These are phyloP conservation scores for Anacardium occidentale DNA, from an alignment of 345 rosid genomes.

Conservation along the genomic window DNA sequence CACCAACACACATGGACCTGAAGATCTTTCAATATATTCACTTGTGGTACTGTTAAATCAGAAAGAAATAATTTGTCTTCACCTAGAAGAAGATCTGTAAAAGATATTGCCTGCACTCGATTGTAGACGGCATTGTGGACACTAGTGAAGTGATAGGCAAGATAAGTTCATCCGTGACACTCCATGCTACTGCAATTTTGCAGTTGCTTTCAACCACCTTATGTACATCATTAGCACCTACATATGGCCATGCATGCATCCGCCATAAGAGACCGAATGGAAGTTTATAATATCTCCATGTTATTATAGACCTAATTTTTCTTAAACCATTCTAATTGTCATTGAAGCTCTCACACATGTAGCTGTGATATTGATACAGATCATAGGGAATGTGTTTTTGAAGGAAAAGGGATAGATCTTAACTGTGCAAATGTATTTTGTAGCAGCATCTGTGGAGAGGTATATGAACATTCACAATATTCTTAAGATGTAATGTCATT, in stretches of 20 bases:
- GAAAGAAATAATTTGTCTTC: background rate
- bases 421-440: conserved; percentile 13
- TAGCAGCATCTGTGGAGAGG: conserved; percentile 21
- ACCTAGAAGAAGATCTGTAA: no score
- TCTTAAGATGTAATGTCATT: background rate
- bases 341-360: background rate
- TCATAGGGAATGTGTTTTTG: conserved; percentile 13
- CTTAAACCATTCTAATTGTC: no score
- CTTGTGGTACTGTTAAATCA: no score
- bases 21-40: no score
- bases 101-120: background rate
- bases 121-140: conserved; percentile 12
- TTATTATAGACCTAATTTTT: no score
- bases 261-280: conserved; percentile 1
- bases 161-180: conserved; percentile 13
- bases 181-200: conserved; percentile 23
- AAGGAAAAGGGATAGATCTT: background rate
- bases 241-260: background rate
- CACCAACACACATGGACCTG: no score
- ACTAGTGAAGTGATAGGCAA: conserved; percentile 1
- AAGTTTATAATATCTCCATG: no score
- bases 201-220: background rate
- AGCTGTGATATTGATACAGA: conserved; percentile 2
- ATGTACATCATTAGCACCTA: background rate
- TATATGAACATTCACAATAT: background rate